These are phyloP conservation scores for Alternaria ethzedia DNA, from an alignment of 2,329 filamentous ascomycete genomes.

Conservation along the genomic window DNA sequence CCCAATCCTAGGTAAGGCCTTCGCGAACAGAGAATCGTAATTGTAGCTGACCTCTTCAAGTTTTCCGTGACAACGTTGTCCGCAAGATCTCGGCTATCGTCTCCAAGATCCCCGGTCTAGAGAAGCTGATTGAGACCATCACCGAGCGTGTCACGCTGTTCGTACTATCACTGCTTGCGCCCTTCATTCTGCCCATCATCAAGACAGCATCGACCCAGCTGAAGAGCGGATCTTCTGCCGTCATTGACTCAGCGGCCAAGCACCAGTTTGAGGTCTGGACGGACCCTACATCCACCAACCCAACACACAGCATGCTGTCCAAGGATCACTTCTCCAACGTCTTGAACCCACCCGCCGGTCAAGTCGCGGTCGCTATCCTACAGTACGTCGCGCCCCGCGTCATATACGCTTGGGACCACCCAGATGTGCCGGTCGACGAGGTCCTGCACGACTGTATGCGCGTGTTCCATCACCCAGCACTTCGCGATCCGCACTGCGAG, in stretches of 20 bases:
- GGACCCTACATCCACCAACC: conserved; percentile 55
- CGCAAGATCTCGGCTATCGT: conserved; percentile 84
- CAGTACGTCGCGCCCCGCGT: conserved; percentile 88
- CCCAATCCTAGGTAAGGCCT: conserved; percentile 69
- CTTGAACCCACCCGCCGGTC: conserved; percentile 57
- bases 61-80: conserved; percentile 93
- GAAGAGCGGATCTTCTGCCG: conserved; percentile 81
- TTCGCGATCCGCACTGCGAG: conserved; percentile 76
- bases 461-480: conserved; percentile 89
- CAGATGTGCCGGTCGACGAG: conserved; percentile 80
- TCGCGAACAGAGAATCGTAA: not conserved
- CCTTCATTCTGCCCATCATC: conserved; percentile 92
- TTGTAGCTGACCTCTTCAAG: conserved; percentile 25
- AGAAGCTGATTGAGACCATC: conserved; percentile 89
- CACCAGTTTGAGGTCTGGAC: conserved; percentile 60
- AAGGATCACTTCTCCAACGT: conserved; percentile 61
- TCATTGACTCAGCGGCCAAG: conserved; percentile 61
- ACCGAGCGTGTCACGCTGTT: conserved; percentile 92
- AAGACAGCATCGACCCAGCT: conserved; percentile 81
- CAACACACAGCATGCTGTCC: conserved; percentile 59
- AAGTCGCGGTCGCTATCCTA: conserved; percentile 65
- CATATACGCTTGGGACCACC: conserved; percentile 92
- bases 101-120: conserved; percentile 89
- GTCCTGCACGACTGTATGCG: conserved; percentile 80
- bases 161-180: conserved; percentile 86